phyloP scores from a whole-genome alignment of 2,329 filamentous ascomycete genomes.

The Pochonia chlamydosporia region DNA sequence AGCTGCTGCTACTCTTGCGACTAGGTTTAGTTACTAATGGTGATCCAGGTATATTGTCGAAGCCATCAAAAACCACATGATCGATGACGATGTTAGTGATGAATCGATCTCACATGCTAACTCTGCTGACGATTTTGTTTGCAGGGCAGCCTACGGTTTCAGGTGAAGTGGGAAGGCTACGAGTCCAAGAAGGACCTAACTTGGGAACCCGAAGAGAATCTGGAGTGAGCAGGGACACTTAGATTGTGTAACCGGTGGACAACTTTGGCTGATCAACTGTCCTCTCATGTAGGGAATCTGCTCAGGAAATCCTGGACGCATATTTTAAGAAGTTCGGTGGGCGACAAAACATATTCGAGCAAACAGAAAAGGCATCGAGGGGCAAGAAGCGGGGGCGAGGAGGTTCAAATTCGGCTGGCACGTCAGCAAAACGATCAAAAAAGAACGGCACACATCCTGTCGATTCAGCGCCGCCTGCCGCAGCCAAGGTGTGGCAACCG shows the following conservation, averaged over 20 bases:
- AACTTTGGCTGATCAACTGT: background rate
- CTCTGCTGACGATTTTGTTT: background rate
- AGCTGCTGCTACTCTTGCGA: background rate
- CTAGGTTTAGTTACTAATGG: constrained; percentile 15
- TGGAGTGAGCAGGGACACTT: constrained; percentile 17
- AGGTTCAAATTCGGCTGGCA: constrained; percentile 31
- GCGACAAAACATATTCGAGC: constrained; percentile 46
- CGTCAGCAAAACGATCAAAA: constrained; percentile 37
- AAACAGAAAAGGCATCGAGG: constrained; percentile 43
- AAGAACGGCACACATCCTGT: constrained; percentile 44
- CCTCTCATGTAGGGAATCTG: constrained; percentile 42
- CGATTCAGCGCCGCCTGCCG: constrained; percentile 41
- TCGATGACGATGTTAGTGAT: constrained; percentile 46
- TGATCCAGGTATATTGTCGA: constrained; percentile 65
- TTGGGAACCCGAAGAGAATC: constrained; percentile 72
- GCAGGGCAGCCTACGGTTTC: constrained; percentile 51
- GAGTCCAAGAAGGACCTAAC: constrained; percentile 64
- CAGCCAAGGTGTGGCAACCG: constrained; percentile 52
- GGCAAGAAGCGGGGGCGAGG: constrained; percentile 52
- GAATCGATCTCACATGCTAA: background rate
- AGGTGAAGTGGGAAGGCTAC: constrained; percentile 79
- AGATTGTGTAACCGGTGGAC: background rate
- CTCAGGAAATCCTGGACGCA: constrained; percentile 53
- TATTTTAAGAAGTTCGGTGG: constrained; percentile 63
- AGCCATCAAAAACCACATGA: constrained; percentile 61